Base-by-base conservation (phyloP, 2,329 filamentous ascomycete species). In the Botrytis elliptica region DNA sequence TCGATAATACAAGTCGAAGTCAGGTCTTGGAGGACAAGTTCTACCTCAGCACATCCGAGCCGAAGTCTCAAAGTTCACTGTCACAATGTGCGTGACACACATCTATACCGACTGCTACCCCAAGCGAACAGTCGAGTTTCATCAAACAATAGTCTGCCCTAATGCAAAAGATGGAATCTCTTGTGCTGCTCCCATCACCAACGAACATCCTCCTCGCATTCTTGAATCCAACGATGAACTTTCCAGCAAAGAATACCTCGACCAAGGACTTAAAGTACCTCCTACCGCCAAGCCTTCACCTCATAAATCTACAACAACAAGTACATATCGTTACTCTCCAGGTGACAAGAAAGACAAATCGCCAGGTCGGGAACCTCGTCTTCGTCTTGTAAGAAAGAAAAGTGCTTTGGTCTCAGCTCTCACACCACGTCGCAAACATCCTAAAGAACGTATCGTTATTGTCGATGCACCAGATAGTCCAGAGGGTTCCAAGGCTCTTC, bases 81-180 rank as follows among this genome's bases (percentile, higher is more conserved):
- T 79, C 83, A 84, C 82, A 67, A 88, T 88, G 86, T 88, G 86
- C 81, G 83, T 84, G 75, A 85, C 83, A 74, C 83, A 86, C 77
- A 76, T 85, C 69, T 86, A 84, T 82, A 82, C 84, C 49, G 84
- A 85, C 79, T 78, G 84, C 77, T 84, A 84, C 82, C 83, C 85
- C 5, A 85, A 85, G 73, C 82, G 81, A 67, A 79, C 80, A 68
- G 77, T 78, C 52, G 81, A 82, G 67, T 83, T 83, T 72, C 79
- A 81, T 10, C 79, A 82, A 46, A 77, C 77, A 14, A 79, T 83
- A 57, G 85, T 85, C 82, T 76, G 80, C 18, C 77, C 81, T 29
- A 83, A 85, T 64, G 83, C 83, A 33, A 79, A 82, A 64, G 75
- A 75, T 63, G 83, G 83, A 73, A 78, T 81, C 44, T 82, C 83